Evolutionary conservation across 441 rosid species (phyloP).

Genomic region (Adansonia grandidieri): DNA sequence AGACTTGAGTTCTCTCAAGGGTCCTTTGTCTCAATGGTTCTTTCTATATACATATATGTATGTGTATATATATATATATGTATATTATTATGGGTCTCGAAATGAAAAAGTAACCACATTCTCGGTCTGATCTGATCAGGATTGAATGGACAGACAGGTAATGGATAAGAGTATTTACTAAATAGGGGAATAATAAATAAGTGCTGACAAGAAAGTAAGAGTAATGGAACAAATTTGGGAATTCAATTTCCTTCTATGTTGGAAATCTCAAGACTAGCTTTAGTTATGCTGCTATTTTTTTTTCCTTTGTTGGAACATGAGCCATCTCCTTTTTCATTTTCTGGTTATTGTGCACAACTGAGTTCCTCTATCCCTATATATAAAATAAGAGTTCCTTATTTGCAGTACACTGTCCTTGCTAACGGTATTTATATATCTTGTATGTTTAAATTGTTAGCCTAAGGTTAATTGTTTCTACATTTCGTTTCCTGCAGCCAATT

Average conservation of each 20-base stretch:
- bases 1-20: constrained; percentile 2
- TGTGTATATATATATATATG: background rate
- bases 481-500: constrained; percentile 65
- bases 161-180: background rate
- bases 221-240: background rate
- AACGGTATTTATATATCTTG: background rate
- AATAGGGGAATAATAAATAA: background rate
- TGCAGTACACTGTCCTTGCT: background rate
- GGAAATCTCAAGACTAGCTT: background rate
- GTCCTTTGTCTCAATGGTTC: background rate
- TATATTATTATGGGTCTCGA: background rate
- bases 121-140: background rate
- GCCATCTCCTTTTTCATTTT: background rate
- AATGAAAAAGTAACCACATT: background rate
- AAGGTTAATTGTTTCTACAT: constrained; percentile 13
- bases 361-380: background rate
- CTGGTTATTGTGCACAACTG: background rate
- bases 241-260: background rate
- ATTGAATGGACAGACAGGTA: background rate
- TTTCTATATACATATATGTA: background rate
- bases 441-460: background rate
- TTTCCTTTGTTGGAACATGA: background rate
- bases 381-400: background rate
- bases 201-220: background rate
- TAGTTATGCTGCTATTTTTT: constrained; percentile 5